Conservation (phyloP, 768 basidiomycete genomes). For the Holtermanniella nyarrowii region DNA sequence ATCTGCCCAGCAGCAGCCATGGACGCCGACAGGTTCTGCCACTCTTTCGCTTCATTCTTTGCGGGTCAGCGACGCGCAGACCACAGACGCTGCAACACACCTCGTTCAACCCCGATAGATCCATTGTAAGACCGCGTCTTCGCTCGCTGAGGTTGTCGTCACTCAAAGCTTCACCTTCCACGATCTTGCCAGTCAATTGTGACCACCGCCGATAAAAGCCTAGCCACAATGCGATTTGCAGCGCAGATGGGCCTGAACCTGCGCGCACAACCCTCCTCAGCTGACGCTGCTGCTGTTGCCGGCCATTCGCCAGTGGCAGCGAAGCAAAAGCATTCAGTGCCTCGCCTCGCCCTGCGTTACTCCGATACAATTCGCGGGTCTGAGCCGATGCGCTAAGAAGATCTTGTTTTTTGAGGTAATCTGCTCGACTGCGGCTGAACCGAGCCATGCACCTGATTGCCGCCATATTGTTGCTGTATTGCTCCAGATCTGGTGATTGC, state of each 20-base stretch:
- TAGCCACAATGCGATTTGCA: conserved; percentile 10
- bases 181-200: conserved; percentile 15
- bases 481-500: not conserved
- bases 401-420: not conserved
- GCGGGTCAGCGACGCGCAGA: not conserved
- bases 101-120: conserved; percentile 24
- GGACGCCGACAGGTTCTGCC: conserved; percentile 75
- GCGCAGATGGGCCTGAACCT: conserved; percentile 1
- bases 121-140: conserved; percentile 15
- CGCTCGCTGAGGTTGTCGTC: conserved; percentile 1
- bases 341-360: not conserved
- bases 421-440: not conserved
- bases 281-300: conserved; percentile 29
- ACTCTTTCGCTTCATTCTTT: conserved; percentile 65
- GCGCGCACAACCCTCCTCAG: conserved; percentile 16
- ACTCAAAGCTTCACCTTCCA: conserved; percentile 8
- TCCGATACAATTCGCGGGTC: too few relatives aligned
- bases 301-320: conserved; percentile 7
- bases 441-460: not conserved
- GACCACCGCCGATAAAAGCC: conserved; percentile 7
- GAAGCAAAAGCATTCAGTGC: not conserved
- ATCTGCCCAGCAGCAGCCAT: conserved; percentile 63
- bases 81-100: conserved; percentile 5
- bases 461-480: not conserved
- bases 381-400: too few relatives aligned